These are phyloP conservation scores for Lactifluus volemus DNA, from an alignment of 768 basidiomycete genomes.

Conservation along the genomic window DNA sequence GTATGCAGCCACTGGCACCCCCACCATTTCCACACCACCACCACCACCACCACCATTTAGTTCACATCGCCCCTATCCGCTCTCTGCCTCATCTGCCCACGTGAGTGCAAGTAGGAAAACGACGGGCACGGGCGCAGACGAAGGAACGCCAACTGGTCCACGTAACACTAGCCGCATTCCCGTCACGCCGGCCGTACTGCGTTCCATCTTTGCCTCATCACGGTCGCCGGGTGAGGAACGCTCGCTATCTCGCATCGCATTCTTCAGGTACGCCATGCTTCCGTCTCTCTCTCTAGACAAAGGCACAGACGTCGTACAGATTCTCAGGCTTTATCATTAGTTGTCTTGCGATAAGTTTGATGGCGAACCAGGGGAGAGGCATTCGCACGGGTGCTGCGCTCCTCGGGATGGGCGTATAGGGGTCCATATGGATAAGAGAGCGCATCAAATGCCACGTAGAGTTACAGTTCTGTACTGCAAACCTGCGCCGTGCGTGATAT, in stretches of 20 bases:
- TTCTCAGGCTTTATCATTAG: slow-evolving; percentile 79
- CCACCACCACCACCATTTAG: not conserved
- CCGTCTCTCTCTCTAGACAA: not conserved
- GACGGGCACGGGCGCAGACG: slow-evolving; percentile 17
- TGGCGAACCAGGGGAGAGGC: slow-evolving; percentile 61
- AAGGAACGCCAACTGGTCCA: slow-evolving; percentile 31
- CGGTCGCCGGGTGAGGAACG: slow-evolving; percentile 75
- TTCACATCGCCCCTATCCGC: slow-evolving; percentile 14
- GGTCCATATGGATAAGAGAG: not conserved
- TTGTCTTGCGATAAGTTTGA: slow-evolving; percentile 69
- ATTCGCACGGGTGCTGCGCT: slow-evolving; percentile 58
- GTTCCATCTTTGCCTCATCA: slow-evolving; percentile 82
- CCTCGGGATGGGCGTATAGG: slow-evolving; percentile 48
- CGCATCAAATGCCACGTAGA: not conserved
- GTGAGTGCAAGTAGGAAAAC: not conserved
- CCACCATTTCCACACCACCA: not conserved
- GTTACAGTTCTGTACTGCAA: not conserved
- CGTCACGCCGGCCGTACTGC: slow-evolving; percentile 72
- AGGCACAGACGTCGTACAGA: slow-evolving; percentile 29
- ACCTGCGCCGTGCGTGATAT: too few species aligned
- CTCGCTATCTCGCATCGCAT: slow-evolving; percentile 75
- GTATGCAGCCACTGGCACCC: slow-evolving; percentile 5
- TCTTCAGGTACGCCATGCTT: slow-evolving; percentile 55
- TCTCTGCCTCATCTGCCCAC: slow-evolving; percentile 11
- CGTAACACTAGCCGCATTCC: slow-evolving; percentile 58